Evolutionary conservation across 768 basidiomycete genomes (phyloP), one percentile per base, ranked within the genome.

Genomic region (Lyophyllum semitale): DNA sequence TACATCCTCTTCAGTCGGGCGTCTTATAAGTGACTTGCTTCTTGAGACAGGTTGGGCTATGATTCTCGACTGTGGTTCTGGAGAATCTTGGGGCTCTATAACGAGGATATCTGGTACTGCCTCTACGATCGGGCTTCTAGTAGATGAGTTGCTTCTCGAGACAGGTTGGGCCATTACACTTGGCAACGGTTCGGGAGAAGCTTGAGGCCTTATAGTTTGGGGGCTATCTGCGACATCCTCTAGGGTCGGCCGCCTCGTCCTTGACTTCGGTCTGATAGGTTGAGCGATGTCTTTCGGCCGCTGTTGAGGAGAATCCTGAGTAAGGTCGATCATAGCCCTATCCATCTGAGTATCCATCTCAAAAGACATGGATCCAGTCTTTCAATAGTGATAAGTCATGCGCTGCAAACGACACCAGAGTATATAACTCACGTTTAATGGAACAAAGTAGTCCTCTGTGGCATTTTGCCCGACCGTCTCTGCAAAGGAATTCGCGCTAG

Each of bases 291-390:
- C 23, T 47, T 50, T 51, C 8, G 51, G 47, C 25, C 12, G 22
- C 8, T 17, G 33, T 20, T 45, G 43, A 33, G 66, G 62, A 17
- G 59, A 51, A 40, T 74, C 71, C 18, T 63, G 56, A n/a, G 77
- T 81, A 51, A 82, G 69, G 63, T 84, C 81, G 53, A 81, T 75
- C 40, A 73, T 77, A 8, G 69, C 60, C 20, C 73, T 59, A 57
- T 59, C 51, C 43, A 41, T 41, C 29, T 37, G 27, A 44, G 46
- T 20, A 35, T 46, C 30, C n/a, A 20, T 42, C 25, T 55, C 46
- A 4, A 23, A 51, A 43, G 37, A 57, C 15, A 33, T 48, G 22
- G 48, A 53, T 40, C 32, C 20, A 27, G 40, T 49, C 47, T 44
- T 33, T 5, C 48, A 51, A 45, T 13, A 25, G 48, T 30, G 18